Base-by-base conservation (phyloP, 495 filamentous ascomycete species). In the Margaritispora aquatica region DNA sequence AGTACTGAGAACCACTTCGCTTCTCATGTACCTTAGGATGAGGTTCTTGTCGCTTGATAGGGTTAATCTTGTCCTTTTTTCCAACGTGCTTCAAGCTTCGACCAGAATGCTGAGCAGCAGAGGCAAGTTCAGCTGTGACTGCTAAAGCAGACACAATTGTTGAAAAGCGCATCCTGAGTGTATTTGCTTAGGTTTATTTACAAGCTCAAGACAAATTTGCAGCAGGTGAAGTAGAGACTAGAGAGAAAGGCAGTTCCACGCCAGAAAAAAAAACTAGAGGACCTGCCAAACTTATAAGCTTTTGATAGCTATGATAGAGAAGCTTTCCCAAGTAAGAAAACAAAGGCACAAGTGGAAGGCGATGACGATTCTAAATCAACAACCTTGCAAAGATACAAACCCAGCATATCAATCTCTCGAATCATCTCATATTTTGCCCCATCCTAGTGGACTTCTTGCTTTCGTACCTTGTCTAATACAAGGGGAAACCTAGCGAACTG, bases 41-140 rank as follows among this genome's bases (percentile, higher is more conserved):
- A 9, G 56, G 51, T 15, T 54, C 17, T 59, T 51, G 36, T 50
- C 58, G n/a, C 7, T 26, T 44, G n/a, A 46, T 49, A 26, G 26
- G 46, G 20, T 41, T 51, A 9, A 17, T 29, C 23, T 57, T 60
- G n/a, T 63, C 61, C 23, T 31, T 22, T 36, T 24, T 56, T 22
- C 61, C 61, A 29, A 63, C 61, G 49, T 63, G 61, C 34, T 49
- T 58, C 53, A 59, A 57, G 38, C 61, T 63, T 41, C 61, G 48
- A 7, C 57, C 57, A 26, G 59, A 62, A 19, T 62, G 59, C 34
- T 58, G 55, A 13, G 55, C 60, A 22, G 57, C 61, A 19, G 41
- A 20, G 19, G 50, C 61, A 15, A 58, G 13, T 22, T 47, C 26
- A 11, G 26, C 51, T 17, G 44, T 46, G 27, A 60, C 24, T 41